phyloP scores from a whole-genome alignment of 2,329 filamentous ascomycete species.

The Microascus cirrosus region DNA sequence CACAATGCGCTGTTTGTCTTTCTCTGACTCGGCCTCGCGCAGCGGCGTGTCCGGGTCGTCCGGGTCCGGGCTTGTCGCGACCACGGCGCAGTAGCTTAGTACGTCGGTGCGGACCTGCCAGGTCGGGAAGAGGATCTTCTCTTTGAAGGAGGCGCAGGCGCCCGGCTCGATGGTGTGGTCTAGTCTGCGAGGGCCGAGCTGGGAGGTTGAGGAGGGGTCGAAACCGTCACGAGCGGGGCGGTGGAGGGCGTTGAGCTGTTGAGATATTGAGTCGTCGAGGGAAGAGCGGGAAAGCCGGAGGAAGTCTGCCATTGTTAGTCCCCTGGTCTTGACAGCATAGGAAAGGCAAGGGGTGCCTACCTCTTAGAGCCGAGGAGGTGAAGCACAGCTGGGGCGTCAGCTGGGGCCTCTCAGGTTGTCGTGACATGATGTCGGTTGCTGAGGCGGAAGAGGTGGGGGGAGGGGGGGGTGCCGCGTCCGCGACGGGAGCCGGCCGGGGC shows the following conservation, averaged over 20 bases:
- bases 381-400: conserved; percentile 72
- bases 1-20: conserved; percentile 61
- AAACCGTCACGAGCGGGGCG: conserved; percentile 65
- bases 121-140: conserved; percentile 70
- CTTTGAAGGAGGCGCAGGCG: conserved; percentile 62
- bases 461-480: not conserved
- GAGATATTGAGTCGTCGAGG: conserved; percentile 87
- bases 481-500: not conserved
- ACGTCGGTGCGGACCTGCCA: conserved; percentile 81
- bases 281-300: conserved; percentile 72
- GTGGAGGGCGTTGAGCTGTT: conserved; percentile 82
- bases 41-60: conserved; percentile 69
- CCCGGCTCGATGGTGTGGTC: conserved; percentile 40
- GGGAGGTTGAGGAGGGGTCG: conserved; percentile 66
- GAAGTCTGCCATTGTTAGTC: conserved; percentile 55
- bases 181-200: conserved; percentile 40
- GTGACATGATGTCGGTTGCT: not conserved
- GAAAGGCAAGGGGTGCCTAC: conserved; percentile 26
- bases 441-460: not conserved
- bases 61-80: conserved; percentile 79
- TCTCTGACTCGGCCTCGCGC: conserved; percentile 58
- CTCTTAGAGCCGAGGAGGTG: conserved; percentile 55
- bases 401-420: conserved; percentile 2
- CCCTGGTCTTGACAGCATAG: not conserved
- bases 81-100: conserved; percentile 76